Base-by-base conservation (phyloP, 345 rosid genomes). In the Acer campestre region DNA sequence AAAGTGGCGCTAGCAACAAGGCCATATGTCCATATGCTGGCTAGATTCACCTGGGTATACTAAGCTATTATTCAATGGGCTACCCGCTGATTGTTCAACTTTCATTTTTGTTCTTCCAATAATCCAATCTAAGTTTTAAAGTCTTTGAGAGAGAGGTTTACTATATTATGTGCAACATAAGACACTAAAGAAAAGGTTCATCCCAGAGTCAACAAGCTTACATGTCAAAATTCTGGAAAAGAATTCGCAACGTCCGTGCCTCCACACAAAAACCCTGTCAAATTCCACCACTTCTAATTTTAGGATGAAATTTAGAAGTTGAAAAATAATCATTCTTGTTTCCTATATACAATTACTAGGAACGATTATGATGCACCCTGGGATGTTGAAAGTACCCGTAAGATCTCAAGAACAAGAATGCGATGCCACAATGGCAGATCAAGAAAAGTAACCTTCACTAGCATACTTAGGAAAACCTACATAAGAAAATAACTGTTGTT, bases 401-500 rank as follows among this genome's bases (percentile, higher is more conserved):
- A 86, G 82, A 96, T 88, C 90, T 96, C 99, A 79, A 96, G 99
- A 85, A 96, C 99, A 74, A 96, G 99, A 87, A 96, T 96, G 68
- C 98, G 97, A 87, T 96, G 98, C 99, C 99, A 96, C 74, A 94
- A 81, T 75, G 98, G 97, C 81, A 96, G 86, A 88, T 96, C 99
- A 74, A 92, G 93, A 87, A 89, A 92, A 73, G 94, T 89, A 78
- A 88, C 89, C 85, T 92, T 96, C 86, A 96, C 90, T 64, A 96
- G 85, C 99, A 96, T 96, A 80, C 93, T 96, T 44, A 96, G 93
- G 81, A 96, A 96, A 79, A 96, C 99, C 99, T 93, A 92, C 89
- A 84, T 61, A 80, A 66, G 42, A 70, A 62, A 77, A 78, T 11
- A 59, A 35, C 7, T 22, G 1, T 25, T 5, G 10, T 25, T 64